Evolutionary conservation across 257 asterid genomes (phyloP).

Genomic region (Solanum chmielewskii): DNA sequence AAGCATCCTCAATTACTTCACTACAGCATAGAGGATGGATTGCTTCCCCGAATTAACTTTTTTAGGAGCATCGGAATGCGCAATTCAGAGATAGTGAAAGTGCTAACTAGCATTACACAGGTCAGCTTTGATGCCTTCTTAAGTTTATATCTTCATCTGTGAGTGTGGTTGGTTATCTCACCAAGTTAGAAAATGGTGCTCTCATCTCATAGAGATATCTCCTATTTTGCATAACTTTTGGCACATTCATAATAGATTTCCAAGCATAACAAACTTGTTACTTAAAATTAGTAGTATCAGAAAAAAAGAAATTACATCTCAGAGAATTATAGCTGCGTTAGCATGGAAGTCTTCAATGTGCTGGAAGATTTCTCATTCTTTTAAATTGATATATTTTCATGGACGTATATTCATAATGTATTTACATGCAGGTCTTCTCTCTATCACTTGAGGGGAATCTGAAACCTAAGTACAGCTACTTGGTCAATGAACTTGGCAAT

Average conservation of each 20-base stretch:
- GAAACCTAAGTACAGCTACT: slow-evolving; percentile 85
- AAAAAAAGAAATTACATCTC: background rate
- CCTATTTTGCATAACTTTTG: background rate
- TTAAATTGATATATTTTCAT: background rate
- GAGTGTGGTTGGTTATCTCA: slow-evolving; percentile 1
- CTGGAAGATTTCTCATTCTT: background rate
- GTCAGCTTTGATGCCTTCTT: slow-evolving; percentile 21
- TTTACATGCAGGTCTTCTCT: slow-evolving; percentile 63
- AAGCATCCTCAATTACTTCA: slow-evolving; percentile 96
- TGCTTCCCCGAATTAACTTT: slow-evolving; percentile 73
- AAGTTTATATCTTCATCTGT: background rate
- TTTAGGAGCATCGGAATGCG: slow-evolving; percentile 75
- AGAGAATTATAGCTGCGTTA: background rate
- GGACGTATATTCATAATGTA: background rate
- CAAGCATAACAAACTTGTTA: background rate
- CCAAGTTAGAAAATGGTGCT: background rate
- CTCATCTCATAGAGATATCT: background rate
- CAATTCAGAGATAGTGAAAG: slow-evolving; percentile 66
- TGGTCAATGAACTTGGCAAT: slow-evolving; percentile 76
- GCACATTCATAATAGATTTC: background rate
- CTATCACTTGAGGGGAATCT: slow-evolving; percentile 78
- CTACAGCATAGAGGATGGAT: slow-evolving; percentile 82
- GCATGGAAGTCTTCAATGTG: background rate
- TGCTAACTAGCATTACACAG: slow-evolving; percentile 86
- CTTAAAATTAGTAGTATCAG: background rate